phyloP scores from a whole-genome alignment of 164 flowering plant genomes.

The Protea cynaroides region DNA sequence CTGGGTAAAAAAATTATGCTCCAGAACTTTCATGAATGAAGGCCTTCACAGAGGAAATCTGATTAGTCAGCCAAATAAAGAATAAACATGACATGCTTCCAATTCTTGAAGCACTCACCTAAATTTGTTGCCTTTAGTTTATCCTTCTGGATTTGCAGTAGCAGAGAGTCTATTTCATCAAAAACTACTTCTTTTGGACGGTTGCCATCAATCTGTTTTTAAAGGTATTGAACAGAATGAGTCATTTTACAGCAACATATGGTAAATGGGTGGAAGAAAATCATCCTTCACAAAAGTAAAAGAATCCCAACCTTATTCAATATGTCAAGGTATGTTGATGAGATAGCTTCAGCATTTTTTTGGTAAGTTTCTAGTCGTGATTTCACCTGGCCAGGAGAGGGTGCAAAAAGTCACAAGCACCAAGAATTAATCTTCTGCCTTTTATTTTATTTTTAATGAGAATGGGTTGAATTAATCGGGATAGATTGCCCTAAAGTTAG shows the following conservation, averaged over 20 bases:
- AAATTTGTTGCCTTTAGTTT: slow-evolving; percentile 23
- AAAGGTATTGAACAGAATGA: slow-evolving; percentile 1
- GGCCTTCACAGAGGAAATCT: no score
- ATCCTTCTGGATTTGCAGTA: slow-evolving; percentile 42
- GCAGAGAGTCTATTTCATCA: slow-evolving; percentile 47
- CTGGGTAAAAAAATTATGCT: no score
- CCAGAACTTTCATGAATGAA: no score
- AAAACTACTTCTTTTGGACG: slow-evolving; percentile 65
- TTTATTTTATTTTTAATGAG: no score
- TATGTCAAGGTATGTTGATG: slow-evolving; percentile 44
- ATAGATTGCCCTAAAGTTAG: not conserved
- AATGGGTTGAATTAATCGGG: not conserved
- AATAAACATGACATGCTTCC: no score
- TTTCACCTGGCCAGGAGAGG: slow-evolving; percentile 43
- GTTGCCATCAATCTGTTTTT: slow-evolving; percentile 71
- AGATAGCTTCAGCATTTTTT: slow-evolving; percentile 52
- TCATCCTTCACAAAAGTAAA: not conserved
- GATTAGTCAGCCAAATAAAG: no score
- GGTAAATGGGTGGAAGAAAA: not conserved
- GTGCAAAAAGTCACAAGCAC: slow-evolving; percentile 1
- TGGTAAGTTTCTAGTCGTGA: slow-evolving; percentile 61
- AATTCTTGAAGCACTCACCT: slow-evolving; percentile 5
- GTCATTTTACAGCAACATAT: slow-evolving; percentile 1
- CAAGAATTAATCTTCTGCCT: no score
- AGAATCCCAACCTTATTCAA: slow-evolving; percentile 37